Evolutionary conservation across 352 stramenopile species (phyloP), one percentile per base, ranked within the genome.

Genomic region (Blastocystis sp.): DNA sequence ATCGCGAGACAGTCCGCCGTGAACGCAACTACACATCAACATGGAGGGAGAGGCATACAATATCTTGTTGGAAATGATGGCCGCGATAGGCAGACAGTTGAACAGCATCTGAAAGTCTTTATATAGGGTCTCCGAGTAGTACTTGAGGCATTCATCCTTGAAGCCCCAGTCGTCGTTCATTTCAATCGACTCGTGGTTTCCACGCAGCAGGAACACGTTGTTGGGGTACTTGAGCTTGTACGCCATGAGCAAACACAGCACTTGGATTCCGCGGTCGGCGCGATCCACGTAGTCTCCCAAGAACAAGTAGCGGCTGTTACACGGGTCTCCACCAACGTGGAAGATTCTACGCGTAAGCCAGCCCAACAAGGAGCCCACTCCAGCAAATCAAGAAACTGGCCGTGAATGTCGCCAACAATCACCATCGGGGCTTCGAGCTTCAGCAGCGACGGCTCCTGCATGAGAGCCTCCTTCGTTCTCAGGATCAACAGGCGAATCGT

Each of bases 81-180:
- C 97, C 2, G 96, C 95, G 38, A 98, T 95, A 1, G 97, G 96
- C 21, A 99, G 91, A 89, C 94, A 98, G 90, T 95, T 95, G 89
- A 95, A 95, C 90, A 91, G 92, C 89, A 94, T 92, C 42, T 91
- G 93, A 87, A 95, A 95, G 28, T 92, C 94, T 89, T 94, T 94
- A 91, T 92, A 95, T 0, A 95, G 89, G 87, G 94, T 94, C 77
- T 94, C 93, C 57, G 92, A 93, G 81, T 93, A 91, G 90, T 78
- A 76, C 45, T 92, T 89, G 90, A 97, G 95, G 90, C 97, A 99
- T 91, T 99, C 97, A 89, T 97, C 94, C 63, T 98, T 98, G 89
- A 99, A 99, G 21, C 97, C 97, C 90, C 99, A 99, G 89, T 99
- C 98, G 87, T 96, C 96, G 91, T 98, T 99, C 89, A 99, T 97